Percentiles rank a stretch among this genome's conserved stretches.
Evolutionary conservation across 441 rosid genomes (phyloP).

Genomic region (Oxalis stricta): DNA sequence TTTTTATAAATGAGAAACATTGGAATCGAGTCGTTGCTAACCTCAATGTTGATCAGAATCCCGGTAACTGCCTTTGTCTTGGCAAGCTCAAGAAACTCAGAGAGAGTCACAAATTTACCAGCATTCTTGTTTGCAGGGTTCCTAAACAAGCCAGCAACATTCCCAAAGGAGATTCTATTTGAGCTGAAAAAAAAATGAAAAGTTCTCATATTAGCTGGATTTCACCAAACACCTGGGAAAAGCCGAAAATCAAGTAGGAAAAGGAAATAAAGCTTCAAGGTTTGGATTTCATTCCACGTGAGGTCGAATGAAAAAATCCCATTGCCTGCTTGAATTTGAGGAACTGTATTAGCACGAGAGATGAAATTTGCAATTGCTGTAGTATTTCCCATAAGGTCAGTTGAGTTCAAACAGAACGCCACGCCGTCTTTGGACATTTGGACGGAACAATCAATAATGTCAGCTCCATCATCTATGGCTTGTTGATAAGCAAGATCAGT

Average conservation of each 20-base stretch:
- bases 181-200: conserved; percentile 34
- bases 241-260: not conserved
- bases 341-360: conserved; percentile 32
- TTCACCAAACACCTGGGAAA: not conserved
- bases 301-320: conserved; percentile 90
- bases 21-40: conserved; percentile 7
- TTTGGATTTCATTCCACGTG: conserved; percentile 74
- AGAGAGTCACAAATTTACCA: conserved; percentile 44
- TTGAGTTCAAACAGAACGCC: conserved; percentile 55
- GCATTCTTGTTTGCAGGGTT: conserved; percentile 52
- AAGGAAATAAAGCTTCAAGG: conserved; percentile 44
- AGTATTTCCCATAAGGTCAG: conserved; percentile 47
- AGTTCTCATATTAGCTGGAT: not conserved
- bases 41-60: conserved; percentile 62
- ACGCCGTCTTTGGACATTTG: conserved; percentile 83
- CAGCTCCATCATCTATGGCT: conserved; percentile 71
- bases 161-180: conserved; percentile 44
- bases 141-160: conserved; percentile 19
- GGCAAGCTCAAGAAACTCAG: conserved; percentile 52
- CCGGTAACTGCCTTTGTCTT: conserved; percentile 64
- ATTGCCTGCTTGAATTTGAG: conserved; percentile 42
- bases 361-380: conserved; percentile 47
- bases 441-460: conserved; percentile 74
- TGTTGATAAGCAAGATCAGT: conserved; percentile 74
- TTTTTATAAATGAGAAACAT: not conserved